Evolutionary conservation across 257 asterid species (phyloP).

Genomic region (Echium plantagineum): DNA sequence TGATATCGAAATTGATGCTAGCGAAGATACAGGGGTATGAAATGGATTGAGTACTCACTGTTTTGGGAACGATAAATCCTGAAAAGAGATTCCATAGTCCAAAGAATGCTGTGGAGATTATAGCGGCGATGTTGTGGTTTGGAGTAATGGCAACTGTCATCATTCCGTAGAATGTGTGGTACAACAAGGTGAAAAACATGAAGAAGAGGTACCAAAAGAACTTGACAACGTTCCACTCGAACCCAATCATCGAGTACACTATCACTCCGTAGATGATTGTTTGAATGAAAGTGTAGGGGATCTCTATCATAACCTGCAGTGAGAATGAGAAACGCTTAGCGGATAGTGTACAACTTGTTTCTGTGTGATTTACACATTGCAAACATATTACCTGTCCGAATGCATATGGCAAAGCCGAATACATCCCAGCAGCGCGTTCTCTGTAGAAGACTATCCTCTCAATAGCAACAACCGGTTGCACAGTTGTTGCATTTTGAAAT

Average conservation of each 20-base stretch:
- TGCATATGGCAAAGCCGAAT: constrained; percentile 86
- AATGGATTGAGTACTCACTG: constrained; percentile 6
- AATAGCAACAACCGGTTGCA: constrained; percentile 67
- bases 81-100: constrained; percentile 79
- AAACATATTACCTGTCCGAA: constrained; percentile 54
- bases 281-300: constrained; percentile 67
- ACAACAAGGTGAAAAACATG: constrained; percentile 63
- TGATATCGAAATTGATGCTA: too few species aligned
- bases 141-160: constrained; percentile 74
- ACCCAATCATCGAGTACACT: constrained; percentile 74
- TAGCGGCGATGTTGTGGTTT: constrained; percentile 60
- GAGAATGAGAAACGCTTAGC: not conserved
- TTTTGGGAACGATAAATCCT: constrained; percentile 17
- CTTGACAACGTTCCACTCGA: constrained; percentile 59
- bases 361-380: not conserved
- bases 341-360: not conserved
- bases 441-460: constrained; percentile 75
- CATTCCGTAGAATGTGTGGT: constrained; percentile 90
- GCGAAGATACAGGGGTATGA: too few species aligned
- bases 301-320: constrained; percentile 62
- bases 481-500: constrained; percentile 68
- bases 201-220: constrained; percentile 65
- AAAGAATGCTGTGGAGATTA: constrained; percentile 68
- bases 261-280: constrained; percentile 57
- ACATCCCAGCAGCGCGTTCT: constrained; percentile 95